A percentile compares a stretch with the other conserved stretches of the same genome.
phyloP scores from a whole-genome alignment of 768 basidiomycete genomes.

The Boletellus emodensis region DNA sequence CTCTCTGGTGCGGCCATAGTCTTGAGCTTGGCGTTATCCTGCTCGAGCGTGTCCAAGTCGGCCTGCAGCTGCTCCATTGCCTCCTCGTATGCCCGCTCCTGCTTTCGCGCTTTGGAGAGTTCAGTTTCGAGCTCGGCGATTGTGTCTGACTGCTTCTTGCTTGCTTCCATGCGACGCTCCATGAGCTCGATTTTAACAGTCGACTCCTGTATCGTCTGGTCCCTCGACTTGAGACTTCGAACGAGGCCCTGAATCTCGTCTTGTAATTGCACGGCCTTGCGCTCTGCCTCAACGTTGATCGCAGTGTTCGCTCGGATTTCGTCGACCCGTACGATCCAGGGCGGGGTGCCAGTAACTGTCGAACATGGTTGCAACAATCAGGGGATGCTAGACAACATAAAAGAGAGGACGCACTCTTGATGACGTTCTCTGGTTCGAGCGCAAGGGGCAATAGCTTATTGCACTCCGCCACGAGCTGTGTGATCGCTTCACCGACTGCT shows the following conservation, averaged over 20 bases:
- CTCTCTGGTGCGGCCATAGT: constrained; percentile 61
- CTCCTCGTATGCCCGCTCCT: constrained; percentile 87
- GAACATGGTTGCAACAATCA: neutral
- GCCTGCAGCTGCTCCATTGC: constrained; percentile 90
- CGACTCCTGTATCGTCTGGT: constrained; percentile 85
- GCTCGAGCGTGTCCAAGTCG: constrained; percentile 81
- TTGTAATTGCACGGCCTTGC: constrained; percentile 76
- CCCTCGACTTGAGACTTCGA: constrained; percentile 80
- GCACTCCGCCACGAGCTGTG: constrained; percentile 67
- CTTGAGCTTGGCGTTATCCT: constrained; percentile 85
- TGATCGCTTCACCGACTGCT: constrained; percentile 64
- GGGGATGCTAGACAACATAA: neutral
- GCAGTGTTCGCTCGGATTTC: constrained; percentile 81
- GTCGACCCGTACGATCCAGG: constrained; percentile 80
- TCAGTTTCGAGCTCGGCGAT: constrained; percentile 80
- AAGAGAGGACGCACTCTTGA: constrained; percentile 58
- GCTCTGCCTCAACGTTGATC: constrained; percentile 89
- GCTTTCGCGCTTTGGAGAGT: constrained; percentile 75
- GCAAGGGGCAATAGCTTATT: constrained; percentile 65
- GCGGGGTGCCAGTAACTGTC: constrained; percentile 68
- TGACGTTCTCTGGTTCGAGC: constrained; percentile 70
- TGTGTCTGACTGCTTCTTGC: constrained; percentile 85
- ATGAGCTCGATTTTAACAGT: constrained; percentile 92
- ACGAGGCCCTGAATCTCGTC: constrained; percentile 89
- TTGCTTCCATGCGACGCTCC: constrained; percentile 87